Evolutionary conservation across 2,329 filamentous ascomycete species (phyloP).

Genomic region (Colletotrichum sp.): DNA sequence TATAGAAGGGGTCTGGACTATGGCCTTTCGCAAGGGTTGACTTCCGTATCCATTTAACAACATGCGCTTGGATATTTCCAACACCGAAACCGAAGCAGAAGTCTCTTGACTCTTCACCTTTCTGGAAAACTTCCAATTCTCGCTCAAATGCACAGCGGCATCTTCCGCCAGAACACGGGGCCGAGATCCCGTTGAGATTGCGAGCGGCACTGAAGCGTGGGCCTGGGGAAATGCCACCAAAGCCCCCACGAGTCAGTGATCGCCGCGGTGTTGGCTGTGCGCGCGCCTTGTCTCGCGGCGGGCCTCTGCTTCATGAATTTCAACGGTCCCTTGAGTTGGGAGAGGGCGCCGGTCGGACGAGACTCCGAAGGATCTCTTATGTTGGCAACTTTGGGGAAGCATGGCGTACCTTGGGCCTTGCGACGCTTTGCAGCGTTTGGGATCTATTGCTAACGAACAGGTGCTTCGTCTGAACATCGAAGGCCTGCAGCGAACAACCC

Average conservation of each 20-base stretch:
- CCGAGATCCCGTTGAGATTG: background rate
- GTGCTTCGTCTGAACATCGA: background rate
- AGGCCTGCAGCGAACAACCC: background rate
- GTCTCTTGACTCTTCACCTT: background rate
- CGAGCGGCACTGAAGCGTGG: background rate
- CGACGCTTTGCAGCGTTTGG: background rate
- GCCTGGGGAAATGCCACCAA: background rate
- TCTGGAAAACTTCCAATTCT: background rate
- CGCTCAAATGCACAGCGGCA: background rate
- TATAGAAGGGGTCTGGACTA: background rate
- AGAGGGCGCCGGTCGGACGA: background rate
- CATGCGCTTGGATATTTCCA: background rate
- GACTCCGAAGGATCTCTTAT: background rate
- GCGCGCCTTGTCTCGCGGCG: background rate
- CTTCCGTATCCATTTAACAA: background rate
- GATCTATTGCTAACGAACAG: background rate
- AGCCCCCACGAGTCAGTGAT: background rate
- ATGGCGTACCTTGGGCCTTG: background rate
- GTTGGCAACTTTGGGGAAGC: background rate
- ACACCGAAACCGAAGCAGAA: background rate
- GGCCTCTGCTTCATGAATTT: background rate
- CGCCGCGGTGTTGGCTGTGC: background rate
- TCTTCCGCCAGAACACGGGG: background rate
- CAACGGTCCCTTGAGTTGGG: background rate
- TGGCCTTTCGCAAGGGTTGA: background rate